Evolutionary conservation across 176 grass and related monocot genomes (phyloP).

Genomic region (Pontederia paniculata): DNA sequence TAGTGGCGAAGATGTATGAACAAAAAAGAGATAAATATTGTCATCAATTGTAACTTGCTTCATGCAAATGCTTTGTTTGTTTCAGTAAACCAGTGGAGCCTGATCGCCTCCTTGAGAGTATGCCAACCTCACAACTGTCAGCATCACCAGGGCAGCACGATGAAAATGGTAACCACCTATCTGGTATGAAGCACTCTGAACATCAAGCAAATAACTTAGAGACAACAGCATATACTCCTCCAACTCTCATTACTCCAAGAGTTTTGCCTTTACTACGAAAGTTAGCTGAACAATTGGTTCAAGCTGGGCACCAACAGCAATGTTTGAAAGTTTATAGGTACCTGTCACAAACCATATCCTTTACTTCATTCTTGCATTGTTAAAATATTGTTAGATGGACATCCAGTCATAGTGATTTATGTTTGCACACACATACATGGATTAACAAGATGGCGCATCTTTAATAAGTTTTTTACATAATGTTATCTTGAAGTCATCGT

Average conservation of each 20-base stretch:
- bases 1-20: no score
- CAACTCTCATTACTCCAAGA: slow-evolving; percentile 71
- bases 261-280: slow-evolving; percentile 80
- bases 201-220: slow-evolving; percentile 38
- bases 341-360: not conserved
- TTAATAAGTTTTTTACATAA: no score
- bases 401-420: no score
- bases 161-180: slow-evolving; percentile 41
- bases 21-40: no score
- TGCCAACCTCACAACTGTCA: slow-evolving; percentile 63
- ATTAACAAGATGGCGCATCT: no score
- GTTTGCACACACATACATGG: no score
- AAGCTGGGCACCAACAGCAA: slow-evolving; percentile 67
- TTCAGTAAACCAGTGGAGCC: slow-evolving; percentile 87
- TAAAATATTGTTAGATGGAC: no score
- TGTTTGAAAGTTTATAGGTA: slow-evolving; percentile 93
- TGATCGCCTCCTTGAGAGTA: slow-evolving; percentile 80
- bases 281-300: slow-evolving; percentile 81
- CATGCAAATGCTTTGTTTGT: not conserved
- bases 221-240: slow-evolving; percentile 58
- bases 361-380: slow-evolving; percentile 1
- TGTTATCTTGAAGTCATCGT: no score
- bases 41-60: no score
- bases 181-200: slow-evolving; percentile 22
- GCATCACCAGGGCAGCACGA: slow-evolving; percentile 34